Base-by-base conservation (phyloP, 352 stramenopile genomes). In the Pythium insidiosum region DNA sequence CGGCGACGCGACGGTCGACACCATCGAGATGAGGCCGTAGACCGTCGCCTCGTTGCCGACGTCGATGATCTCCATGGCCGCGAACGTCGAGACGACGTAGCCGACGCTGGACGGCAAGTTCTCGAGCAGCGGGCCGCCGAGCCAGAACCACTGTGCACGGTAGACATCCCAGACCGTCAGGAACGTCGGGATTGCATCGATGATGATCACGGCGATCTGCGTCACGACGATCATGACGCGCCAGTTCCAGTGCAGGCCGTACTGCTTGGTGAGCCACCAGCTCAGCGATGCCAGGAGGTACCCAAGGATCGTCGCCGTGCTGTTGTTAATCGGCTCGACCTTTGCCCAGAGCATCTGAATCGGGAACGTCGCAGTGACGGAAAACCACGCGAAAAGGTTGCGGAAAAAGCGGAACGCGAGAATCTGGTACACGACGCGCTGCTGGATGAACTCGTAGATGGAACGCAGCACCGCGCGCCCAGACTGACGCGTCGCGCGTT, bases 311-410 rank as follows among this genome's bases (percentile, higher is more conserved):
- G 43, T 49, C 34, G 53, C 43, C 16, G 63, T 53, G 23, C 44
- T 50, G 43, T 45, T 53, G 57, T 69, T 69, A 22, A 69, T 23
- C 15, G 60, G 55, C 20, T 58, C 43, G 19, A 69, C 60, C 18
- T 49, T 47, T 18, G 56, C 60, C 52, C 57, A 69, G 37, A 45
- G 23, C 10, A 29, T 61, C 22, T 61, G 35, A 29, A 69, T 63
- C 24, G 60, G 56, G 20, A 48, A 47, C 22, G 37, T 24, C 11
- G 60, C 55, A 24, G 60, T 69, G 40, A 57, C 44, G 18, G 35
- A 35, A 16, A 66, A 52, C 37, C 47, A 43, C 3, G 55, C 57
- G 23, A 71, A 67, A 30, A 64, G 42, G 40, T 57, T 62, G 18
- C 53, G 53, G 53, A 63, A 61, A 18, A 67, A 54, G 26, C 54